Conservation (phyloP, 257 asterid species). For the Solanum appendiculatum region DNA sequence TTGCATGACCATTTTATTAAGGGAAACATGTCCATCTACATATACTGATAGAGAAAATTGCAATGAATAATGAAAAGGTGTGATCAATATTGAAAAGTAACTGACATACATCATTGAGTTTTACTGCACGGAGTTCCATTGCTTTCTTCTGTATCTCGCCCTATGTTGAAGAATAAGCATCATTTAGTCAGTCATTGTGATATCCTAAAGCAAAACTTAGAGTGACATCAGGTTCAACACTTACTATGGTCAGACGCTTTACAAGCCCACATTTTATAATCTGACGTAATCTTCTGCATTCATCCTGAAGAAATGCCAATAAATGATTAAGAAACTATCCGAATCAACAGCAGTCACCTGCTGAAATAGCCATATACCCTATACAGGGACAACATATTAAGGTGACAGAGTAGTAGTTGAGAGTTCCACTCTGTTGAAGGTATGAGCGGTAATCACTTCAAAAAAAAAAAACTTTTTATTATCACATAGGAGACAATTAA, state of each 20-base stretch:
- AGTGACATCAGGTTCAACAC: constrained; percentile 11
- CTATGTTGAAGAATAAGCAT: constrained; percentile 26
- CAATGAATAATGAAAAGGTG: background rate
- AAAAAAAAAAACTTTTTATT: background rate
- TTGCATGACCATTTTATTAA: background rate
- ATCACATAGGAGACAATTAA: background rate
- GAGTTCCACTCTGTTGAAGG: background rate
- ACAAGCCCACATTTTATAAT: constrained; percentile 76
- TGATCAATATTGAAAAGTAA: background rate
- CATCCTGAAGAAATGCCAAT: constrained; percentile 45
- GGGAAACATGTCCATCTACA: background rate
- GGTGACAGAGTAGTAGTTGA: background rate
- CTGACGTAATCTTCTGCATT: constrained; percentile 76
- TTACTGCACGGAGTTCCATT: constrained; percentile 49
- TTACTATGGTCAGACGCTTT: constrained; percentile 65
- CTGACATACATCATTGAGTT: constrained; percentile 46
- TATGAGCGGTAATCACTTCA: background rate
- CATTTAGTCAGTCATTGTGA: background rate
- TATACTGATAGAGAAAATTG: background rate
- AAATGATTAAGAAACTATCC: background rate
- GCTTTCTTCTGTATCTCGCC: constrained; percentile 74
- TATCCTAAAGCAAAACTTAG: background rate
- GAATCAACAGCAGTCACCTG: background rate
- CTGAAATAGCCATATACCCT: background rate
- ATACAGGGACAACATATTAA: background rate